Percentiles rank a stretch among this genome's conserved stretches.
Conservation (phyloP, 1,284 basidiomycete genomes). For the Cystobasidiaceae sp. region DNA sequence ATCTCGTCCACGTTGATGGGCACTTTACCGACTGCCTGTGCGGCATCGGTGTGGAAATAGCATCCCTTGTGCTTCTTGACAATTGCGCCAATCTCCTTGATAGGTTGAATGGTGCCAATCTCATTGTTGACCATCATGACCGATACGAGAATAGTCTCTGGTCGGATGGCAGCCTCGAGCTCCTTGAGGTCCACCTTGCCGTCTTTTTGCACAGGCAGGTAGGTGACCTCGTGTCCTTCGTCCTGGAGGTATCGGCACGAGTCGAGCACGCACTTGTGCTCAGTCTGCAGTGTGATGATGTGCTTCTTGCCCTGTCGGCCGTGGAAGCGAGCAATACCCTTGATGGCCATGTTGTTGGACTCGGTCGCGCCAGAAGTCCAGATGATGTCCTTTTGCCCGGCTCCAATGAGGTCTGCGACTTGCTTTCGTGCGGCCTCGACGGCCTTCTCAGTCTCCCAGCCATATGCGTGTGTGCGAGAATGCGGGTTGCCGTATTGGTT, state of each 20-base stretch:
- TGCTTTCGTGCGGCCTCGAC: constrained; percentile 89
- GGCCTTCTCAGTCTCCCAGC: constrained; percentile 95
- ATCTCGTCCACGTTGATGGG: constrained; percentile 88
- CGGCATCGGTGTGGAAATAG: constrained; percentile 96
- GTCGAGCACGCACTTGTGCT: constrained; percentile 99
- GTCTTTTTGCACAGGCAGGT: constrained; percentile 84
- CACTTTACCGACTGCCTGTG: constrained; percentile 68
- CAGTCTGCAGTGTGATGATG: constrained; percentile 57
- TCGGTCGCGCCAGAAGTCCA: constrained; percentile 99
- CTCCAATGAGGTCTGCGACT: constrained; percentile 85
- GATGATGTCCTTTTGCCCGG: constrained; percentile 90
- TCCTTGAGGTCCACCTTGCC: constrained; percentile 73
- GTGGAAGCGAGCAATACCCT: constrained; percentile 86
- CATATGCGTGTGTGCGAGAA: constrained; percentile 95
- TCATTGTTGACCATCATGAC: constrained; percentile 99
- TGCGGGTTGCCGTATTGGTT: constrained; percentile 99
- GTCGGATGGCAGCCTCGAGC: constrained; percentile 75
- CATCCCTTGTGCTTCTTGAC: constrained; percentile 74
- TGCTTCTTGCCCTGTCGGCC: constrained; percentile 62
- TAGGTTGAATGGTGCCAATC: constrained; percentile 96
- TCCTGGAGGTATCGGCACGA: constrained; percentile 92
- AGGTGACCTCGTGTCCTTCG: constrained; percentile 97
- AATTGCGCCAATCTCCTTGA: constrained; percentile 88
- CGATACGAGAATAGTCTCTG: constrained; percentile 79
- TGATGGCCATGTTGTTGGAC: constrained; percentile 96